Evolutionary conservation across 2,329 filamentous ascomycete species (phyloP).

Genomic region (Hymenotorrendiella dingleyae): DNA sequence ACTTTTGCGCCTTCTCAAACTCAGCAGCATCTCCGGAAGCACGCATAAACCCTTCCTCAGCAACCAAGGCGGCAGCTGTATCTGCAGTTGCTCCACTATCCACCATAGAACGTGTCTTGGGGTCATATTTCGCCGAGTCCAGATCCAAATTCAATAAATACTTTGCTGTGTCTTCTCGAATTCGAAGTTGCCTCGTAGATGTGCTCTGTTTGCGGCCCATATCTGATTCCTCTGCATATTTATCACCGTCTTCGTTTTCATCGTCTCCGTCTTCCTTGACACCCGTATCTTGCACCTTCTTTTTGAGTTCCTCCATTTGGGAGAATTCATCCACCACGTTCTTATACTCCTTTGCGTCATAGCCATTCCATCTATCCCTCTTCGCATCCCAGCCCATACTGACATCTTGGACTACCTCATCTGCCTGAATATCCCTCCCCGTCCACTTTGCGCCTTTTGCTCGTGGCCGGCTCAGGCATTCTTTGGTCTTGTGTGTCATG

Average conservation of each 20-base stretch:
- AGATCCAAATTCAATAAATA: constrained; percentile 92
- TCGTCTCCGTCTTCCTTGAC: constrained; percentile 45
- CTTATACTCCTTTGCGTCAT: constrained; percentile 80
- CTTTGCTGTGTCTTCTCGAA: constrained; percentile 95
- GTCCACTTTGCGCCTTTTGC: constrained; percentile 90
- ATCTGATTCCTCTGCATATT: constrained; percentile 91
- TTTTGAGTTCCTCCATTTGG: constrained; percentile 70
- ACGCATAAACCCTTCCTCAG: constrained; percentile 87
- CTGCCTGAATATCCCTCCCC: constrained; percentile 86
- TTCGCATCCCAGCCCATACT: constrained; percentile 95
- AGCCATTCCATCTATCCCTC: constrained; percentile 97
- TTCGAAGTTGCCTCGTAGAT: constrained; percentile 80
- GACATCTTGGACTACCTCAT: constrained; percentile 81
- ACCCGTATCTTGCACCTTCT: constrained; percentile 42
- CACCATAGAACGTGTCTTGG: constrained; percentile 88
- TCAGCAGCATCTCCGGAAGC: constrained; percentile 87
- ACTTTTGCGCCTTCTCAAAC: constrained; percentile 81
- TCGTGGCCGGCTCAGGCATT: constrained; percentile 82
- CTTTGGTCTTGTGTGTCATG: constrained; percentile 93
- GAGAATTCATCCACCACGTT: constrained; percentile 86
- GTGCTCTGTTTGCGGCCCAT: constrained; percentile 94
- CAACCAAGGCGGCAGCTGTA: constrained; percentile 74
- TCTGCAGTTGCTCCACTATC: constrained; percentile 76
- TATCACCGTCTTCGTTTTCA: constrained; percentile 55
- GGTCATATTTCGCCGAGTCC: constrained; percentile 96